Percentiles rank a stretch among this genome's conserved stretches.
These are phyloP conservation scores for Xylaria longipes DNA, from an alignment of 495 filamentous ascomycete genomes.

Conservation along the genomic window DNA sequence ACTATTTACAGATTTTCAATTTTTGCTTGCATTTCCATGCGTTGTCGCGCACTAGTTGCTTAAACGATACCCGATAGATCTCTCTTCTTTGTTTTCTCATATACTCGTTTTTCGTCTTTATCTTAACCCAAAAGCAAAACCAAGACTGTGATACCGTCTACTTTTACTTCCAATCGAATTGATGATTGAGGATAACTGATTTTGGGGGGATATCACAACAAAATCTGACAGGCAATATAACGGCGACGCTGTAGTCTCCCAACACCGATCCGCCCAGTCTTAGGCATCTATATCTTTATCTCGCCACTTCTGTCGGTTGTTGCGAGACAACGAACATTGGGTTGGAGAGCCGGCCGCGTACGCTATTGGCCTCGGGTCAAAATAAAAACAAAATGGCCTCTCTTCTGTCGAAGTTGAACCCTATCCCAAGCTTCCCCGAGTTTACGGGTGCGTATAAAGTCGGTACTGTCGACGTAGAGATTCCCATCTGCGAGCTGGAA, in stretches of 20 bases:
- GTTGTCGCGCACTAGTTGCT: not conserved
- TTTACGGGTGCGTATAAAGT: slow-evolving; percentile 77
- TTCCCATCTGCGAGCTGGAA: slow-evolving; percentile 66
- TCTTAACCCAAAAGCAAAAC: not conserved
- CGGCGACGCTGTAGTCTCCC: not conserved
- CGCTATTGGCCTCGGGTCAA: not conserved
- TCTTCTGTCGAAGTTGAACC: slow-evolving; percentile 52
- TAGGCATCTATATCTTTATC: not conserved
- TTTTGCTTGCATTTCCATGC: not conserved
- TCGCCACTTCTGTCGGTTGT: not conserved
- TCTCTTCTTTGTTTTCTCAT: not conserved
- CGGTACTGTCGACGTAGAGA: slow-evolving; percentile 76
- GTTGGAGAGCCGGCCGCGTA: not conserved
- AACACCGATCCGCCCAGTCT: not conserved
- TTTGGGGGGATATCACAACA: not conserved
- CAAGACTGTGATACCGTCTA: not conserved
- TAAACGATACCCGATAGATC: slow-evolving; percentile 19
- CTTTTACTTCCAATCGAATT: not conserved
- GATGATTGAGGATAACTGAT: not conserved
- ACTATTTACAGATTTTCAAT: not conserved
- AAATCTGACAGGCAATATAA: not conserved
- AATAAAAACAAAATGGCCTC: slow-evolving; percentile 35
- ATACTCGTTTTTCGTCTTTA: not conserved
- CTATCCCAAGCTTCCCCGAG: slow-evolving; percentile 67
- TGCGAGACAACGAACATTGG: not conserved